Base-by-base conservation (phyloP, 169 alveolate genomes). In the Gregarina niphandrodes region DNA sequence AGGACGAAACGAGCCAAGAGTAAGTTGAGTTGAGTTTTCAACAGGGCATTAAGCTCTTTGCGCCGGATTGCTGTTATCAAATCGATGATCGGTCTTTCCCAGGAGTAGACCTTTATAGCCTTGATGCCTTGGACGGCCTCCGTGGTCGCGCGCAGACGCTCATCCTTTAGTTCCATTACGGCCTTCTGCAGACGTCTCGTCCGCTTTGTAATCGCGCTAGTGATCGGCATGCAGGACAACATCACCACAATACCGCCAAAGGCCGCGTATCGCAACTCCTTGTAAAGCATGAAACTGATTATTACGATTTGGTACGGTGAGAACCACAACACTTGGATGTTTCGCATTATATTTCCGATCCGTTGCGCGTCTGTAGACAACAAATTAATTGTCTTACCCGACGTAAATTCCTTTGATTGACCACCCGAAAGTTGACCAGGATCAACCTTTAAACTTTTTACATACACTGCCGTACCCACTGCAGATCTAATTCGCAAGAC, bases 51-150 rank as follows among this genome's bases (percentile, higher is more conserved):
- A 15, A 51, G 42, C 57, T 80, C 87, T n/a, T 22, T 23, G 4
- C 49, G 42, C 43, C 91, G 54, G 21, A 53, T 52, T 23, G 54
- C 52, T 18, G 41, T 26, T 4, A 77, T 64, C 49, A 47, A 53
- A 21, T 49, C 42, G 7, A 45, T 16, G 55, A 80, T 75, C 1
- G 64, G 28, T 19, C 56, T 49, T 30, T 69, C 76, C 91, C 91
- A 80, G 3, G 68, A 65, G 54, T 76, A 69, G 36, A 73, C 44
- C 48, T 80, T 80, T 18, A 76, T 59, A 12, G 67, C 53, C 54
- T 71, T 72, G 37, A 77, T 77, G 41, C 60, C 45, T 0, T 24
- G 6, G 20, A 51, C 16, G 1, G 30, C 6, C 49, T 51, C 61
- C 9, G 5, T 37, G 2, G 36, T 37, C 20, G 16, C 15, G 6